A percentile compares a stretch with the other conserved stretches of the same genome.
Conservation (phyloP, 164 flowering plant genomes). For the Dillenia suffruticosa region DNA sequence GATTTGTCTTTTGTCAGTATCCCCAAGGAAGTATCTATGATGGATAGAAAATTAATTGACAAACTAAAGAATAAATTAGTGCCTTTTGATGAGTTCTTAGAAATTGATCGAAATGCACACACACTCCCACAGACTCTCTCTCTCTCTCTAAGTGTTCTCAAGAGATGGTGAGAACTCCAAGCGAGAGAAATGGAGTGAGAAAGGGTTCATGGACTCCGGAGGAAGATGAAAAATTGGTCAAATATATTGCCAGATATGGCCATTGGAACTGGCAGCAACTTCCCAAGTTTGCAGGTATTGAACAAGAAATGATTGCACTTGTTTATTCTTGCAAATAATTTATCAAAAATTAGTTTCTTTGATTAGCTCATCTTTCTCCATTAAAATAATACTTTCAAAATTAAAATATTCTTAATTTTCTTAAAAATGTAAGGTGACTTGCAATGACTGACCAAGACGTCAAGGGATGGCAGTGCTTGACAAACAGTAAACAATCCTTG, state of each 20-base stretch:
- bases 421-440: background rate
- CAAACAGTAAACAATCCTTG: no score
- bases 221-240: conserved; percentile 23
- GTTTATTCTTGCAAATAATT: background rate
- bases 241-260: conserved; percentile 17
- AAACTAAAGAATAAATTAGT: no score
- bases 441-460: no score
- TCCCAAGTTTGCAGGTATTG: conserved; percentile 18
- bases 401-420: background rate
- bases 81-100: no score
- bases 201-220: conserved; percentile 27
- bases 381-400: background rate
- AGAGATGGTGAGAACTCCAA: conserved; percentile 8
- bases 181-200: conserved; percentile 8
- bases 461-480: no score
- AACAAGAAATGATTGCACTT: background rate
- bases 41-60: no score
- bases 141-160: background rate
- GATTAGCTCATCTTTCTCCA: background rate
- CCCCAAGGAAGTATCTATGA: no score
- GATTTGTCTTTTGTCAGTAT: no score
- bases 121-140: no score
- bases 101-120: no score
- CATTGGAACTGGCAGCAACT: conserved; percentile 24
- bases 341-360: background rate